Percentiles rank a stretch among this genome's conserved stretches.
Evolutionary conservation across 176 grass and related monocot species (phyloP).

Genomic region (Hordeum marinum): DNA sequence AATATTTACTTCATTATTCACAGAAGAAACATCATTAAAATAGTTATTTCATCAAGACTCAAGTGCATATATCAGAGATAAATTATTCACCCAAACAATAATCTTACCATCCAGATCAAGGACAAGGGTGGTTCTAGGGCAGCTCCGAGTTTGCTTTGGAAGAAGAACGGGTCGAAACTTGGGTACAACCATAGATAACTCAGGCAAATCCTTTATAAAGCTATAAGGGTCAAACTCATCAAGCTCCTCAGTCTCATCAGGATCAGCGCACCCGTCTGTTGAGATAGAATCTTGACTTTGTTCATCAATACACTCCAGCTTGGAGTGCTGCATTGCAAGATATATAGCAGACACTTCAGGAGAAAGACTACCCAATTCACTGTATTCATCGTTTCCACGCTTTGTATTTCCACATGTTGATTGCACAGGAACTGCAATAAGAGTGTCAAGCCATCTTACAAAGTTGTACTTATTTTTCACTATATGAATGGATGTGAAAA

Average conservation of each 20-base stretch:
- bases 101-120: slow-evolving; percentile 92
- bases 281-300: slow-evolving; percentile 74
- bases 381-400: slow-evolving; percentile 55
- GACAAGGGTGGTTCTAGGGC: slow-evolving; percentile 76
- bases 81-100: not conserved
- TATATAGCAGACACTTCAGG: slow-evolving; percentile 71
- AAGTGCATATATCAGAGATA: not conserved
- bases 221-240: slow-evolving; percentile 81
- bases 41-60: not conserved
- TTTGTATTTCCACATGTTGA: slow-evolving; percentile 28
- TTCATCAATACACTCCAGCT: slow-evolving; percentile 79
- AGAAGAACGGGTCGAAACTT: slow-evolving; percentile 84
- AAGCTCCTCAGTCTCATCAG: slow-evolving; percentile 53
- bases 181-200: slow-evolving; percentile 79
- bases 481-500: slow-evolving; percentile 6
- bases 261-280: slow-evolving; percentile 48
- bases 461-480: not conserved
- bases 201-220: slow-evolving; percentile 81
- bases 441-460: not conserved
- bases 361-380: slow-evolving; percentile 74
- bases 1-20: not conserved
- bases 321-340: slow-evolving; percentile 77
- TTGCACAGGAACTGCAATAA: slow-evolving; percentile 19
- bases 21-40: not conserved
- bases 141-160: slow-evolving; percentile 95